Base-by-base conservation (phyloP, 2,329 filamentous ascomycete genomes). In the Pseudogymnoascus pannorum region DNA sequence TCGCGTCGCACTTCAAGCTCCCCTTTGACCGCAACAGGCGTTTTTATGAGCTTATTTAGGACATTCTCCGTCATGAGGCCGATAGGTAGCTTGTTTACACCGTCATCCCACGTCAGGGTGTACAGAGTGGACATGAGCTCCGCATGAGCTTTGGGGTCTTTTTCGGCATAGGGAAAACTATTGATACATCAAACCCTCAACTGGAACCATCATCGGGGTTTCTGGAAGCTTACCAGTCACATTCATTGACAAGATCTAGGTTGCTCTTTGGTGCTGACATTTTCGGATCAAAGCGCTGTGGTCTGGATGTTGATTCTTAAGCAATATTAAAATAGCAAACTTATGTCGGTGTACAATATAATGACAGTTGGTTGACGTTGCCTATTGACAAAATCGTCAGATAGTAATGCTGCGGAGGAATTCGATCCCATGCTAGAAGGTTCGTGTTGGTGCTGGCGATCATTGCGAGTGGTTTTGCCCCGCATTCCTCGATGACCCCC, bases 91-190 rank as follows among this genome's bases (percentile, higher is more conserved):
- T 79, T 74, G 31, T 87, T 77, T 67, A 85, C 82, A 16, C 87
- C 88, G 5, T 88, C 75, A 12, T 84, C 76, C 77, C 83, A 87
- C 8, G 85, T 75, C 11, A 88, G 76, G 14, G 89, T 85, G 71
- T 86, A 90, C 65, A 96, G 80, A 24, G 78, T 79, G 68, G 85
- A 81, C 62, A 84, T 74, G 64, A 82, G 75, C 44, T 77, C 73
- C 48, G 80, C 75, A 72, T 87, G 85, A 58, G 77, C 76, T 62
- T 80, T 72, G 8, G 83, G 80, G 65, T 87, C 77, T 60, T 78
- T 79, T 61, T 87, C 79, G 61, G 82, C 80, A 75, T 95, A 91
- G 1, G 92, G 92, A 70, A 96, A 96, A 69, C 89, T 93, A 68
- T 58, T 24, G 54, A 14, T 14, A 31, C 26, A 54, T 54, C 18